Base-by-base conservation (phyloP, 371 early-diverging fungal genomes). In the Modicella reniformis region DNA sequence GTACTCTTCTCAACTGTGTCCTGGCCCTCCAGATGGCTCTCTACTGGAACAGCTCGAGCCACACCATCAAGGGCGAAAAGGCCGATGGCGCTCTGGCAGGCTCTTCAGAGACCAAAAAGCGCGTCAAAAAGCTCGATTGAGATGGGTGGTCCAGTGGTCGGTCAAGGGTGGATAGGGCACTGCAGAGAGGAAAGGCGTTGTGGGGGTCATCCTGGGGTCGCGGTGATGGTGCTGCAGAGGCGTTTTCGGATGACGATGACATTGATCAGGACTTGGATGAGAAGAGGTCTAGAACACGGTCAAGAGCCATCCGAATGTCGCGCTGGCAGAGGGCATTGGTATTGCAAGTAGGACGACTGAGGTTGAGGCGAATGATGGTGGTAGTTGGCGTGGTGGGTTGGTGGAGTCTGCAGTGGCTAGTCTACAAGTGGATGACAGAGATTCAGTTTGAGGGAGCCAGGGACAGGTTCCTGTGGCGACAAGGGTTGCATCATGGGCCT, bases 21-120 rank as follows among this genome's bases (percentile, higher is more conserved):
- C 74, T 98, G 32, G 88, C 92, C 7, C 61, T 86, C 5, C 98
- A 98, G 82, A 86, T 96, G 84, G 70, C 93, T 49, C 81, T 87
- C 13, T 97, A 94, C 83, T 92, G 95, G 94, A 90, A 87, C 67
- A 81, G 32, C 53, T n/a, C 67, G 7, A 47, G 62, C 53, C n/a
- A 51, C n/a, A 23, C 62, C 17, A 49, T 40, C 53, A 54, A 60
- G 55, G 62, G 61, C 37, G 69, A 66, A 57, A 74, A 70, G 62
- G 37, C 30, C 23, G 67, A 51, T 17, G 52, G 49, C 32, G 37
- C 59, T 13, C n/a, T 34, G 49, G 65, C 41, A 0, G 64, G 59
- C 13, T 54, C 79, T 1, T 59, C 77, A 44, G 68, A 72, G n/a
- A 57, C 65, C 64, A 79, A 79, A 73, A 79, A 72, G 64, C 65